Conservation (phyloP, 2,329 filamentous ascomycete genomes). For the Pseudogymnoascus sp. region DNA sequence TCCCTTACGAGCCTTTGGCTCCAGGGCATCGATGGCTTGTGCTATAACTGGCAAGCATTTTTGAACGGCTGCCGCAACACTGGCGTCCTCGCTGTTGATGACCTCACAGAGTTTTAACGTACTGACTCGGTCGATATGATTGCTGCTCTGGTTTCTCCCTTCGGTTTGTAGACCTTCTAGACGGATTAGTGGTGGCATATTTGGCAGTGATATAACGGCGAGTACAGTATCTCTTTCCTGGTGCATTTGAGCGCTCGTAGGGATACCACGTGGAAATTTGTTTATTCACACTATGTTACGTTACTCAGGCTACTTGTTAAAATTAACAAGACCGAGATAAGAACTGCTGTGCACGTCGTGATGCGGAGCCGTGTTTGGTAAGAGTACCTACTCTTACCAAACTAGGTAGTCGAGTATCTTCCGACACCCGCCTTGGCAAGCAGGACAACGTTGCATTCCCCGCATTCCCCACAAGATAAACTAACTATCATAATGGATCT, state of each 20-base stretch:
- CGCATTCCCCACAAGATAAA: background rate
- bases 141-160: conserved; percentile 29
- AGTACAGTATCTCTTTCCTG: background rate
- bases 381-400: too few species aligned
- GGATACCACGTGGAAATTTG: background rate
- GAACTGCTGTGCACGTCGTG: background rate
- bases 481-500: background rate
- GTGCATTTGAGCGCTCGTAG: background rate
- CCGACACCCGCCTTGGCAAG: background rate
- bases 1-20: conserved; percentile 27
- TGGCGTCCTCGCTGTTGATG: conserved; percentile 33
- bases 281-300: background rate
- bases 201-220: background rate
- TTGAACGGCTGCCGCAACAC: conserved; percentile 27
- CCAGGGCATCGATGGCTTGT: conserved; percentile 29
- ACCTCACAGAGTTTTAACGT: conserved; percentile 33
- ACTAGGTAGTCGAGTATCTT: background rate
- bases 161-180: conserved; percentile 33
- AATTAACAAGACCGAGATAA: background rate
- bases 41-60: conserved; percentile 30
- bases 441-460: background rate
- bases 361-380: background rate
- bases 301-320: background rate
- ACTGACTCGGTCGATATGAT: conserved; percentile 31
- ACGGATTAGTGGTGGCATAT: background rate